Evolutionary conservation across 225 moss, liverwort and hornwort species (phyloP).

Genomic region (Pseudisothecium myosuroides): DNA sequence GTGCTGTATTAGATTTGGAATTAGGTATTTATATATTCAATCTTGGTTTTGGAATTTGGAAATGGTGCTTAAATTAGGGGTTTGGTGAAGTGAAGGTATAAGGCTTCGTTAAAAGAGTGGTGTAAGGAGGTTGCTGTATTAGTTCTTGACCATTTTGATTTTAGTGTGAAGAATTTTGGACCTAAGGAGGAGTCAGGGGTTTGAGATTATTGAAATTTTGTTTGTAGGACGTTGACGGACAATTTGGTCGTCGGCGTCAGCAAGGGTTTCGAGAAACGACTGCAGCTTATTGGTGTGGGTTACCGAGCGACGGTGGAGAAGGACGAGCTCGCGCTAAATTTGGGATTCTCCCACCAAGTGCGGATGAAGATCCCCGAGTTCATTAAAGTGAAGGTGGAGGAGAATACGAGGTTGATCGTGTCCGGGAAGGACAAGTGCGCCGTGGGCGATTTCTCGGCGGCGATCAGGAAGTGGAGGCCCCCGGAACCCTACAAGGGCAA

Average conservation of each 20-base stretch:
- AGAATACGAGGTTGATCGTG: constrained; percentile 68
- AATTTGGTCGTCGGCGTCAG: constrained; percentile 89
- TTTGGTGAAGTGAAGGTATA: background rate
- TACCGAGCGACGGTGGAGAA: constrained; percentile 77
- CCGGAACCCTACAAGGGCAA: constrained; percentile 99
- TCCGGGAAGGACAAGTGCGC: constrained; percentile 91
- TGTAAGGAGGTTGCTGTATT: background rate
- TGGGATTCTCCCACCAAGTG: constrained; percentile 96
- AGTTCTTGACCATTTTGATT: background rate
- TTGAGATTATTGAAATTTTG: background rate
- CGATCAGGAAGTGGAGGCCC: constrained; percentile 89
- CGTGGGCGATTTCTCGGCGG: constrained; percentile 85
- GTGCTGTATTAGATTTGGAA: background rate
- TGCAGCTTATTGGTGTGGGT: constrained; percentile 93
- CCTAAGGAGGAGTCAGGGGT: background rate
- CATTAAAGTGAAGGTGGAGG: constrained; percentile 72
- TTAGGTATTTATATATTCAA: background rate
- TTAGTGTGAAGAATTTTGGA: background rate
- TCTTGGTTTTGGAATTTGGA: background rate
- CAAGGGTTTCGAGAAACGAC: constrained; percentile 74
- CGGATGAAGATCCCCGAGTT: constrained; percentile 64
- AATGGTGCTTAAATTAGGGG: background rate
- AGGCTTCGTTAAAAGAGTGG: background rate
- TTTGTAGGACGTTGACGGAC: constrained; percentile 76
- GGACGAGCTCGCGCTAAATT: constrained; percentile 58